Conservation (phyloP, 805 yeast genomes). For the Lachancea lanzarotensis region DNA sequence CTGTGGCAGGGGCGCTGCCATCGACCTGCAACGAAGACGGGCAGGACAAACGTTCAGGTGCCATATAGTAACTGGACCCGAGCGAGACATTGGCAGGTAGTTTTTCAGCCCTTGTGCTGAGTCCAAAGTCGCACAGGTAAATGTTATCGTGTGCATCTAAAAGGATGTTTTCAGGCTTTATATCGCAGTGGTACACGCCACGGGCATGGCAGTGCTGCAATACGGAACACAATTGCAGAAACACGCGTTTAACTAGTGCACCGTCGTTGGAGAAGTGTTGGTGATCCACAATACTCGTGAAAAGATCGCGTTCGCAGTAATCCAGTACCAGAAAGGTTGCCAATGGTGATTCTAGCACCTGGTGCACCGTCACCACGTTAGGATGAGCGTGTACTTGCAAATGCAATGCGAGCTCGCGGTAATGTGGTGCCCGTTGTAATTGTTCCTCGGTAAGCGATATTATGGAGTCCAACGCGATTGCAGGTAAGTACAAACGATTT, state of each 20-base stretch:
- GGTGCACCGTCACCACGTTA: conserved; percentile 68
- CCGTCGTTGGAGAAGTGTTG: conserved; percentile 53
- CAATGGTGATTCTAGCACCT: conserved; percentile 55
- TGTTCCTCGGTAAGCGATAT: conserved; percentile 32
- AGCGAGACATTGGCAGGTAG: conserved; percentile 70
- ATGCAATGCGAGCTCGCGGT: conserved; percentile 70
- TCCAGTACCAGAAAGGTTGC: conserved; percentile 75
- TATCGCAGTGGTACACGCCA: conserved; percentile 87
- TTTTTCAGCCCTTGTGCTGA: conserved; percentile 56
- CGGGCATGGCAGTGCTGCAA: conserved; percentile 73
- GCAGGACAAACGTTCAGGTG: conserved; percentile 67
- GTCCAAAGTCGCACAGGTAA: conserved; percentile 80
- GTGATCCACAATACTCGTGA: conserved; percentile 74
- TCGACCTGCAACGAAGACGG: conserved; percentile 26
- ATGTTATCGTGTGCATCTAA: conserved; percentile 53
- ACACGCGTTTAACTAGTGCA: conserved; percentile 46
- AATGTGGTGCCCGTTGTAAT: conserved; percentile 30
- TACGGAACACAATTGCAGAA: conserved; percentile 75
- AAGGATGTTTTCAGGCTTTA: conserved; percentile 91
- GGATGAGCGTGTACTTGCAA: conserved; percentile 70
- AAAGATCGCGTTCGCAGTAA: conserved; percentile 79
- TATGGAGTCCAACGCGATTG: conserved; percentile 25
- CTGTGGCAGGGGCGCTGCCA: not conserved
- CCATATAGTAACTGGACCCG: conserved; percentile 88
- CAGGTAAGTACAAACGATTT: conserved; percentile 20